Base-by-base conservation (phyloP, 2,329 filamentous ascomycete species). In the Trichophaea hybrida region DNA sequence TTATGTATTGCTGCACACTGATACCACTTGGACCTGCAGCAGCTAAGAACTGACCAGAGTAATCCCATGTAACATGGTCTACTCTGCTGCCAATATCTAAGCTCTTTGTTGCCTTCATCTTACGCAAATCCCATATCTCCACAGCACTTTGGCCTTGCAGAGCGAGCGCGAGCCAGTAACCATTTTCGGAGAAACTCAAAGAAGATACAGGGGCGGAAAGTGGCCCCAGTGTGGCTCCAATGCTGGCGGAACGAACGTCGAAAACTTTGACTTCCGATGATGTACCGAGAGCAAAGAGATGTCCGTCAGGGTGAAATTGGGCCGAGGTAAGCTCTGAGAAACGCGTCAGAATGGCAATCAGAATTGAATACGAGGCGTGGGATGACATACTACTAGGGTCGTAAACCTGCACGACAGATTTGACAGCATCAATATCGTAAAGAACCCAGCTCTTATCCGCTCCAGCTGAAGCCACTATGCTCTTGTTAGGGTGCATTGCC, bases 281-380 rank as follows among this genome's bases (percentile, higher is more conserved):
- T n/a, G 85, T 86, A 64, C 91, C 93, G 2, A 85, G 86, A 43
- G 88, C 91, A 68, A 97, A 82, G 5, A 98, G 78, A 70, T 96
- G 88, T n/a, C 93, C 93, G 70, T 98, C 93, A 5, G 94, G 93
- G 71, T 98, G 93, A 78, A 98, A 97, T 37, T 85, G 81, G 64
- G 83, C 86, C 55, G 83, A 80, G 1, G 85, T 86, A 50, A 94
- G 76, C 62, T 83, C 87, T 86, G 70, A 8, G 43, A 31, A 33
- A 57, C 24, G 8, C 57, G 68, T 73, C 69, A 74, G 71, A 55
- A 55, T 64, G 24, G 15, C 32, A 12, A 12, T 6, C 12, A 13
- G 15, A 13, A 37, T 35, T 35, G 63, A 55, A 59, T 5, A 52
- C 40, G 31, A n/a, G 32, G n/a, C 46, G 40, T 49, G 61, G 44